Evolutionary conservation across 192 early-diverging fungal species (phyloP).

Genomic region (Podila horticola): DNA sequence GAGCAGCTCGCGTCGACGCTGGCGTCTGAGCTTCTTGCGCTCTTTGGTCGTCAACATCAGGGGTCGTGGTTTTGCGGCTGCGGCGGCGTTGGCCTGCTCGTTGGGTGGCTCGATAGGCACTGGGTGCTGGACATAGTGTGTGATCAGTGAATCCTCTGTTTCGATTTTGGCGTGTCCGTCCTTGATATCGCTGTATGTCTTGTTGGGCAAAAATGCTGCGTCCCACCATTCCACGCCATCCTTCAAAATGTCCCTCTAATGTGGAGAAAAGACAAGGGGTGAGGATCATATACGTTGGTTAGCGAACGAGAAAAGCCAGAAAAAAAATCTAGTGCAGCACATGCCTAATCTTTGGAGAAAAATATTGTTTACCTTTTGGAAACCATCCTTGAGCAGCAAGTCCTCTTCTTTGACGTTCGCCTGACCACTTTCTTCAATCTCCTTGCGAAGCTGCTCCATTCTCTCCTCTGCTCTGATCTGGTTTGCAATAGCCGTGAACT

Average conservation of each 20-base stretch:
- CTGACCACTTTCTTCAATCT: conserved; percentile 31
- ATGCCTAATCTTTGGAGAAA: neutral
- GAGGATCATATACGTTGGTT: conserved; percentile 12
- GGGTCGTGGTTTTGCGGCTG: conserved; percentile 57
- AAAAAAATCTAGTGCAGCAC: neutral
- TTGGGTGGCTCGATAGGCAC: conserved; percentile 83
- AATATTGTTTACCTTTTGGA: conserved; percentile 14
- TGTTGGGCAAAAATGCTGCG: conserved; percentile 77
- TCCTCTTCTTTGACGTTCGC: conserved; percentile 35
- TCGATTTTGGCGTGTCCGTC: conserved; percentile 44
- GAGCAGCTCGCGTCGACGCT: conserved; percentile 82
- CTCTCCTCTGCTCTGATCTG: conserved; percentile 78
- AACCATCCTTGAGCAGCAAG: conserved; percentile 24
- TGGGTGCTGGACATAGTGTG: conserved; percentile 86
- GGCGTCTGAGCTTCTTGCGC: conserved; percentile 91
- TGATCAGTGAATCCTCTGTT: conserved; percentile 69
- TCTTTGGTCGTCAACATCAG: conserved; percentile 91
- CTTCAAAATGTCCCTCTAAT: conserved; percentile 74
- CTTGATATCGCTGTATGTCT: conserved; percentile 73
- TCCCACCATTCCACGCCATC: conserved; percentile 98
- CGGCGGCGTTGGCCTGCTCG: conserved; percentile 65
- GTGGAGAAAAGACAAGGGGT: conserved; percentile 12
- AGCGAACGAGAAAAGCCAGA: neutral
- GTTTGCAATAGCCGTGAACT: conserved; percentile 85
- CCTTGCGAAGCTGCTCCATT: conserved; percentile 56